These are phyloP conservation scores for Telopea speciosissima DNA, from an alignment of 177 flowering plant genomes.

Conservation along the genomic window DNA sequence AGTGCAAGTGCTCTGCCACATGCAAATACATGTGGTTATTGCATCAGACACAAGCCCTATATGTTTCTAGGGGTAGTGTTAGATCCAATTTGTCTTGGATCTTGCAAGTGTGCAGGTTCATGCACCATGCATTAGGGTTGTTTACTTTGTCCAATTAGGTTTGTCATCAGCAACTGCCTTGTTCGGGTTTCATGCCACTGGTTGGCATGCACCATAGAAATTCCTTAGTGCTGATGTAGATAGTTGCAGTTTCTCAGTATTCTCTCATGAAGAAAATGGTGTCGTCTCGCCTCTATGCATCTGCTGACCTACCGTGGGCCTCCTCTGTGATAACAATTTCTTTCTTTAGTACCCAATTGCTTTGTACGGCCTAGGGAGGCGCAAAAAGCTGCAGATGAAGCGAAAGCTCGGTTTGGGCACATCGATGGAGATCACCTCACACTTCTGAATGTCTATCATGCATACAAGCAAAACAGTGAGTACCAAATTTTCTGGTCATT, in stretches of 20 bases:
- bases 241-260: slow-evolving; percentile 97
- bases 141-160: slow-evolving; percentile 41
- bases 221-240: slow-evolving; percentile 88
- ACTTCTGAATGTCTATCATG: slow-evolving; percentile 84
- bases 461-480: slow-evolving; percentile 85
- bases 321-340: slow-evolving; percentile 79
- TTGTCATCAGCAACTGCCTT: slow-evolving; percentile 82
- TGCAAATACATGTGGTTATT: slow-evolving; percentile 13
- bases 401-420: slow-evolving; percentile 86
- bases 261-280: slow-evolving; percentile 91
- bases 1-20: too few species aligned
- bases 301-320: slow-evolving; percentile 97
- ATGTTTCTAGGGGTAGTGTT: slow-evolving; percentile 10
- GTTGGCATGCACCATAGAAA: slow-evolving; percentile 71
- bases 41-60: slow-evolving; percentile 11
- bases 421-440: slow-evolving; percentile 92
- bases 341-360: slow-evolving; percentile 95
- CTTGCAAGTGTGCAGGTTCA: slow-evolving; percentile 15
- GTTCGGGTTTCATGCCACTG: slow-evolving; percentile 64
- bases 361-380: slow-evolving; percentile 97
- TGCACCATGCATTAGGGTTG: slow-evolving; percentile 23
- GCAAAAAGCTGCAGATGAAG: slow-evolving; percentile 93
- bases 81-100: neutral
- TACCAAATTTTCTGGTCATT: neutral
- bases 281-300: slow-evolving; percentile 85